A percentile compares a stretch with the other conserved stretches of the same genome.
These are phyloP conservation scores for Sporothrix luriei DNA, from an alignment of 2,329 filamentous ascomycete genomes.

Conservation along the genomic window DNA sequence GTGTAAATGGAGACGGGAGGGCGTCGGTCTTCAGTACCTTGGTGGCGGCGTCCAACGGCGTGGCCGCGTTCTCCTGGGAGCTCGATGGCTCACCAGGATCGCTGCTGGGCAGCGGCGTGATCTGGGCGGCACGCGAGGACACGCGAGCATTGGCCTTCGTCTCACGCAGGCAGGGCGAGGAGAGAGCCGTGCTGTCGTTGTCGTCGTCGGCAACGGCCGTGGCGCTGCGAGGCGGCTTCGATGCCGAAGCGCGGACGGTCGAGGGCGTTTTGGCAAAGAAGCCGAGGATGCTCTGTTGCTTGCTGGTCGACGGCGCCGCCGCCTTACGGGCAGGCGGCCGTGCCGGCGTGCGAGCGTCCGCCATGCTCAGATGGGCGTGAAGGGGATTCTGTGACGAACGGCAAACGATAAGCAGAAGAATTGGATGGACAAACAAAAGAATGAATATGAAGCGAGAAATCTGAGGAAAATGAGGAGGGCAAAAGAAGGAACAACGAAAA, in stretches of 20 bases:
- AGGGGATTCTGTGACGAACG: neutral
- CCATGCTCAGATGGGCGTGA: slow-evolving; percentile 36
- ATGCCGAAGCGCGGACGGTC: slow-evolving; percentile 38
- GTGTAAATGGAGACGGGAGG: slow-evolving; percentile 47
- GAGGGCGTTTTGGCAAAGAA: slow-evolving; percentile 70
- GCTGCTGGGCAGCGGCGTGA: slow-evolving; percentile 80
- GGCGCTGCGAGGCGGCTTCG: slow-evolving; percentile 37
- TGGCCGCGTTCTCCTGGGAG: slow-evolving; percentile 66
- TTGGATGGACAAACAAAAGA: neutral
- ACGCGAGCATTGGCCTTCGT: slow-evolving; percentile 52
- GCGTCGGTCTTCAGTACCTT: slow-evolving; percentile 54
- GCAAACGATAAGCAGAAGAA: neutral
- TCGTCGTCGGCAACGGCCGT: slow-evolving; percentile 35
- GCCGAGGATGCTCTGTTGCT: slow-evolving; percentile 73
- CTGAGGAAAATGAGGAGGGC: neutral
- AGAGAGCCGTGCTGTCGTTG: slow-evolving; percentile 31
- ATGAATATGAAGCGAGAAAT: neutral
- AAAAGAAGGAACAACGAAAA: neutral
- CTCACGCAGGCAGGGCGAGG: slow-evolving; percentile 50
- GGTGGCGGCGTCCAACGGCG: slow-evolving; percentile 49
- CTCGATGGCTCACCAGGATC: slow-evolving; percentile 69
- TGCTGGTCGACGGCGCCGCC: slow-evolving; percentile 51
- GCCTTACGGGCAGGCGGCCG: slow-evolving; percentile 47
- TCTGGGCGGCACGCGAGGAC: slow-evolving; percentile 44
- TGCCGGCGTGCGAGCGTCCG: slow-evolving; percentile 45